These are phyloP conservation scores for Medicago arabica DNA, from an alignment of 306 rosid genomes.

Conservation along the genomic window DNA sequence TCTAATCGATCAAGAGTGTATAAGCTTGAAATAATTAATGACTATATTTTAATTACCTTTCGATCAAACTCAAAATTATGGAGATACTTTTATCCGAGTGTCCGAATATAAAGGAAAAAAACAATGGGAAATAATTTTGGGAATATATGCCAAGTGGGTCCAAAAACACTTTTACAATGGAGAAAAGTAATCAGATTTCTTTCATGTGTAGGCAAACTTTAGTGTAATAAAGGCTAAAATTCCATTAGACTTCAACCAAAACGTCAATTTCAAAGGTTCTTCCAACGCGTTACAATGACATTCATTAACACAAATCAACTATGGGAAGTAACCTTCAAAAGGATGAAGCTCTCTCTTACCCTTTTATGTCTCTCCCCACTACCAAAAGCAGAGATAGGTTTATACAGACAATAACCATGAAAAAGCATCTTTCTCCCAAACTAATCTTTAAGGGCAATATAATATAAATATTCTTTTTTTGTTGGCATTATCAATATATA, in stretches of 20 bases:
- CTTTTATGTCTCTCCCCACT: slow-evolving; percentile 17
- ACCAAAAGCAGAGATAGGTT: slow-evolving; percentile 30
- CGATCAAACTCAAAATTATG: no score
- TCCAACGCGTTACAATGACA: slow-evolving; percentile 17
- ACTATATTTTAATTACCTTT: neutral
- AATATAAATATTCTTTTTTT: slow-evolving; percentile 32
- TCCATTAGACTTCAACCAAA: slow-evolving; percentile 42
- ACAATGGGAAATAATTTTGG: neutral
- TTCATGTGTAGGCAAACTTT: slow-evolving; percentile 53
- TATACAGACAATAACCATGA: slow-evolving; percentile 42
- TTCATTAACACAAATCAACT: neutral
- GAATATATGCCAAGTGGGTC: slow-evolving; percentile 42
- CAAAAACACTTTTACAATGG: slow-evolving; percentile 43
- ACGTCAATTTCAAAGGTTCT: slow-evolving; percentile 38
- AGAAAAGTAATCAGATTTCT: slow-evolving; percentile 44
- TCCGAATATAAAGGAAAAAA: neutral
- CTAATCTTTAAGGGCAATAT: slow-evolving; percentile 13
- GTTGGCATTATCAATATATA: neutral
- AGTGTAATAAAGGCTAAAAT: slow-evolving; percentile 49
- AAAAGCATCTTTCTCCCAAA: slow-evolving; percentile 54
- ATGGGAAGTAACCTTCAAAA: slow-evolving; percentile 22
- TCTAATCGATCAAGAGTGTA: no score
- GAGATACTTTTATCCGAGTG: no score
- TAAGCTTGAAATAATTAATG: neutral
- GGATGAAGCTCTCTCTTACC: slow-evolving; percentile 15